Percentiles rank a stretch among this genome's conserved stretches.
phyloP scores from a whole-genome alignment of 805 yeast species.

The Candida koratica region DNA sequence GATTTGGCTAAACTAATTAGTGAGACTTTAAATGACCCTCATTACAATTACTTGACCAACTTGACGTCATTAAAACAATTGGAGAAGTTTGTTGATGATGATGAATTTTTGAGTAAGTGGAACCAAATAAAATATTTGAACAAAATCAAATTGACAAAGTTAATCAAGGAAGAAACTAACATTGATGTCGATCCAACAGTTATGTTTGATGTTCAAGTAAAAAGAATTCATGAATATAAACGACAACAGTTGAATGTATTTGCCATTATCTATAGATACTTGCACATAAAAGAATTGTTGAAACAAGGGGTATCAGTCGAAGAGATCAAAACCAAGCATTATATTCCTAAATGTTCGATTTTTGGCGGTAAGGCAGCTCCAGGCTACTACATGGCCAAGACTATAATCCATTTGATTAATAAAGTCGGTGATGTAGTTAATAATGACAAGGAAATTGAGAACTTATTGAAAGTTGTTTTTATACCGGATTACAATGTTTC shows the following conservation, averaged over 20 bases:
- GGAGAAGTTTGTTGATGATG: conserved; percentile 64
- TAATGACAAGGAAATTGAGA: conserved; percentile 68
- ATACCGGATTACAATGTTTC: conserved; percentile 92
- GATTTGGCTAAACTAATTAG: conserved; percentile 69
- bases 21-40: conserved; percentile 60
- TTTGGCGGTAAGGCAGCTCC: conserved; percentile 97
- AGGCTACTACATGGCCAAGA: conserved; percentile 94
- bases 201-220: conserved; percentile 87
- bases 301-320: conserved; percentile 41
- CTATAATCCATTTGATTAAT: conserved; percentile 80
- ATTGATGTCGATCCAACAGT: conserved; percentile 68
- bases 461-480: conserved; percentile 78
- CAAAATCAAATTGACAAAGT: conserved; percentile 61
- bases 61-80: conserved; percentile 63
- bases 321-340: conserved; percentile 55
- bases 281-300: conserved; percentile 66
- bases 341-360: conserved; percentile 70
- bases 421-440: conserved; percentile 78
- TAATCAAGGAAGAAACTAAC: conserved; percentile 62
- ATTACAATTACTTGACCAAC: conserved; percentile 62
- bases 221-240: conserved; percentile 93
- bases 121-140: conserved; percentile 63
- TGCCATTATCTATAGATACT: conserved; percentile 81
- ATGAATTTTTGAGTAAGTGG: conserved; percentile 68
- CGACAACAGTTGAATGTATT: conserved; percentile 91